phyloP scores from a whole-genome alignment of 257 asterid genomes.

The Nicotiana paniculata region DNA sequence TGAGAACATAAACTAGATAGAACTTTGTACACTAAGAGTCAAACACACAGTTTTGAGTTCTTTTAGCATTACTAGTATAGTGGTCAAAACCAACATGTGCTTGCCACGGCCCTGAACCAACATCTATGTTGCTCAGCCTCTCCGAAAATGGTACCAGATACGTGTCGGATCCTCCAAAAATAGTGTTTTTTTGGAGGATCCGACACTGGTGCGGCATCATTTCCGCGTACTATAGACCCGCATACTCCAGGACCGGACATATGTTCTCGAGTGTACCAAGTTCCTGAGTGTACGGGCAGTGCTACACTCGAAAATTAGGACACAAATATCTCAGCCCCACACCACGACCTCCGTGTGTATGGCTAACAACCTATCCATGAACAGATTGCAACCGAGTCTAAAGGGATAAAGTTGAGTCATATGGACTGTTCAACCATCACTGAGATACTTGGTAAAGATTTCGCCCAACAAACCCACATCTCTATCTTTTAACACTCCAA shows the following conservation, averaged over 20 bases:
- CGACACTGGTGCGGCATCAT: too few species aligned
- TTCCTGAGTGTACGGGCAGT: too few species aligned
- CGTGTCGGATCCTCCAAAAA: too few species aligned
- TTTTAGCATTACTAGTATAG: not conserved
- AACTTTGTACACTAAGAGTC: not conserved
- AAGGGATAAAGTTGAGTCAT: not conserved
- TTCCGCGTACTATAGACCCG: too few species aligned
- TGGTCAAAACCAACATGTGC: not conserved
- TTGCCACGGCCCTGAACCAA: not conserved
- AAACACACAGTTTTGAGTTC: not conserved
- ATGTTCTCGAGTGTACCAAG: not conserved
- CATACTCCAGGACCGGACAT: not conserved
- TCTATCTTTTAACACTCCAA: not conserved
- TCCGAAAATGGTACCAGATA: too few species aligned
- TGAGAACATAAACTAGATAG: not conserved
- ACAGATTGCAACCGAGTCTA: not conserved
- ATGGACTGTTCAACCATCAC: not conserved
- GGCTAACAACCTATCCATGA: not conserved
- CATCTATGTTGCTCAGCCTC: too few species aligned
- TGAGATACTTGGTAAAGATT: not conserved
- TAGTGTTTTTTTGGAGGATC: too few species aligned
- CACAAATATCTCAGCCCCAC: not conserved
- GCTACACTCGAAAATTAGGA: not conserved
- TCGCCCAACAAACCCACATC: not conserved
- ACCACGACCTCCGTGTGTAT: not conserved